phyloP scores from a whole-genome alignment of 306 rosid species.

The Castanea crenata region DNA sequence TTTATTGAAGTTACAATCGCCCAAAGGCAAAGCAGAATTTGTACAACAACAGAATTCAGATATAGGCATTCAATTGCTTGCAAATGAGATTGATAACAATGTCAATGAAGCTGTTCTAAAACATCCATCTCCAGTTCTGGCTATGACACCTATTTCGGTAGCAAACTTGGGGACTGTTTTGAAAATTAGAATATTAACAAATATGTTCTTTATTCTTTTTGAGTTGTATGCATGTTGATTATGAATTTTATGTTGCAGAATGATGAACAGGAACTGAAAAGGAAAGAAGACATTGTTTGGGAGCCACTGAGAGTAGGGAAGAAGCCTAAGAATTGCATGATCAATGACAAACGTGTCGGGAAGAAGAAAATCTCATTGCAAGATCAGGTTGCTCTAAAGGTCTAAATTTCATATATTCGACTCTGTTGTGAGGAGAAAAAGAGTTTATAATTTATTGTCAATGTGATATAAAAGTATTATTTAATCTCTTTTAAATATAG shows the following conservation, averaged over 20 bases:
- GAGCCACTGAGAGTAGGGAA: constrained; percentile 25
- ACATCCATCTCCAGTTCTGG: constrained; percentile 5
- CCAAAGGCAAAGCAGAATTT: constrained; percentile 21
- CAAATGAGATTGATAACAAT: constrained; percentile 16
- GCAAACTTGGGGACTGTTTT: background rate
- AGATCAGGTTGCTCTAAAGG: constrained; percentile 37
- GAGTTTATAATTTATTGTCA: background rate
- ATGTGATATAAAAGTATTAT: too few species aligned
- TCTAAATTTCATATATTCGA: constrained; percentile 15
- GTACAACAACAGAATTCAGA: constrained; percentile 17
- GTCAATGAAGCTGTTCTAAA: constrained; percentile 21
- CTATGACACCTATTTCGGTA: constrained; percentile 1
- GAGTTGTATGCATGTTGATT: background rate
- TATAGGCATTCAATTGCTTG: constrained; percentile 2
- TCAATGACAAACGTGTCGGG: constrained; percentile 15
- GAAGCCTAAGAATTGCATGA: constrained; percentile 29
- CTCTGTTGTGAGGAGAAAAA: constrained; percentile 8
- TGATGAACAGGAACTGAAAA: constrained; percentile 4
- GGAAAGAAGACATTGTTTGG: constrained; percentile 7
- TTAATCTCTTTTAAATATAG: too few species aligned
- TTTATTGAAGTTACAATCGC: constrained; percentile 27
- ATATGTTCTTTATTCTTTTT: background rate
- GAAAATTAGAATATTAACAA: background rate
- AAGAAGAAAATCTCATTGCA: constrained; percentile 39
- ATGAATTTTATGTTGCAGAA: constrained; percentile 21